Evolutionary conservation across 768 basidiomycete species (phyloP).

Genomic region (Leccinum rimulosum): DNA sequence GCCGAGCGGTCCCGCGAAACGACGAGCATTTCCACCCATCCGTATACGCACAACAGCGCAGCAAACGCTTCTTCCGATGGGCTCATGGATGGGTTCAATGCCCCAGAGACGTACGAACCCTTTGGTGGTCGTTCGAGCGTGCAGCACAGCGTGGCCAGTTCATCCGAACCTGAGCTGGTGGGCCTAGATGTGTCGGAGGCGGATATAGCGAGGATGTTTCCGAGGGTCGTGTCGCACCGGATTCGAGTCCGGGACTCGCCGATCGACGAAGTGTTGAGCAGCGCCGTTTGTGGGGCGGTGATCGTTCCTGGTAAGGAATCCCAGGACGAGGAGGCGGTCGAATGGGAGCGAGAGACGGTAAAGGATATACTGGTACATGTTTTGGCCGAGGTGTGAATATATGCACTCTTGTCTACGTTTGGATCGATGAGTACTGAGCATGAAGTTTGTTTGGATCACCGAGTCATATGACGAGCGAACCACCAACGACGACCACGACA

Average conservation of each 20-base stretch:
- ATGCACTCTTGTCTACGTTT: background rate
- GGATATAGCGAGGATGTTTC: conserved; percentile 72
- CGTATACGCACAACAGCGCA: conserved; percentile 16
- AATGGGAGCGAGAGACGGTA: conserved; percentile 49
- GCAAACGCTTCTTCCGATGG: conserved; percentile 23
- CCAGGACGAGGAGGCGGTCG: conserved; percentile 13
- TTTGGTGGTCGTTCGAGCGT: conserved; percentile 2
- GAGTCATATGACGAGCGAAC: conserved; percentile 38
- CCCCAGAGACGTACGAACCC: conserved; percentile 10
- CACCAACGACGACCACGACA: conserved; percentile 39
- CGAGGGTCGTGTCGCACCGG: conserved; percentile 72
- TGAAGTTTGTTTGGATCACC: conserved; percentile 5
- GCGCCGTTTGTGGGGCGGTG: conserved; percentile 58
- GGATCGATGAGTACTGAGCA: background rate
- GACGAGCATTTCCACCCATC: conserved; percentile 18
- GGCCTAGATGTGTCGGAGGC: conserved; percentile 67
- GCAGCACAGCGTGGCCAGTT: conserved; percentile 6
- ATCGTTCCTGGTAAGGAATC: conserved; percentile 15
- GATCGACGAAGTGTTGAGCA: conserved; percentile 65
- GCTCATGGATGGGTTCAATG: conserved; percentile 18
- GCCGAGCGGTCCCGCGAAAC: conserved; percentile 22
- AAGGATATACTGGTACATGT: conserved; percentile 66
- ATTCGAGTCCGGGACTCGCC: conserved; percentile 68
- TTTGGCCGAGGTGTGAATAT: conserved; percentile 45
- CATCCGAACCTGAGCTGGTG: conserved; percentile 21